Evolutionary conservation across 2,329 filamentous ascomycete genomes (phyloP), one percentile per base, ranked within the genome.

Genomic region (Epichloe coenophiala): DNA sequence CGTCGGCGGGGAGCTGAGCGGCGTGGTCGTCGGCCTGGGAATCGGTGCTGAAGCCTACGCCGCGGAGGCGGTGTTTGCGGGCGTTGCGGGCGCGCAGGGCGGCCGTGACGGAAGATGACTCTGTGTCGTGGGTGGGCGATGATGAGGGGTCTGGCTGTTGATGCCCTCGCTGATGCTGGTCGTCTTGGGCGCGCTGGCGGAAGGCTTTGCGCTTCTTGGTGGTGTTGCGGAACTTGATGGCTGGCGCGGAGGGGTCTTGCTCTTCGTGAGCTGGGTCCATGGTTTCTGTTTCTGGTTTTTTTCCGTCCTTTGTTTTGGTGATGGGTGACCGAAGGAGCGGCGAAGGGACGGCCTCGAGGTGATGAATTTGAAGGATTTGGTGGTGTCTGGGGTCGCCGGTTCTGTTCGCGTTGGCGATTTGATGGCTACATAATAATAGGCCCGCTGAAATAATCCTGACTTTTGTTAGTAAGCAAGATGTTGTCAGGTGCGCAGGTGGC

Each of bases 131-230:
- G 7, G 36, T 44, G 48, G 19, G 27, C 17, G 38, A 43, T 15
- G 27, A 36, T 33, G 47, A 15, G 23, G 38, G 15, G 17, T 31
- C 15, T 11, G 45, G 50, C 4, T 44, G 39, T 11, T 35, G 11
- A 9, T 51, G 45, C 6, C 11, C 23, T 3, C 36, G 41, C 1
- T 15, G 13, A 5, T 48, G 37, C 48, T 50, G 55, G 38, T 59
- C 60, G 48, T 65, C 60, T 46, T 65, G 60, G 60, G 62, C 56
- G 55, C 77, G 75, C 55, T 78, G 77, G 45, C 79, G 72, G 55
- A 80, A 77, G 5, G 69, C 66, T 60, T 81, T 82, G 61, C 78
- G 72, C 65, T 81, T 83, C 63, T 81, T 83, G 53, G 69, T 60
- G 35, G 69, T 60, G 33, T 67, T 69, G 39, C 78, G 77, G 57